Evolutionary conservation across 495 filamentous ascomycete species (phyloP), one percentile per base, ranked within the genome.

Genomic region (Penicillium lagena): DNA sequence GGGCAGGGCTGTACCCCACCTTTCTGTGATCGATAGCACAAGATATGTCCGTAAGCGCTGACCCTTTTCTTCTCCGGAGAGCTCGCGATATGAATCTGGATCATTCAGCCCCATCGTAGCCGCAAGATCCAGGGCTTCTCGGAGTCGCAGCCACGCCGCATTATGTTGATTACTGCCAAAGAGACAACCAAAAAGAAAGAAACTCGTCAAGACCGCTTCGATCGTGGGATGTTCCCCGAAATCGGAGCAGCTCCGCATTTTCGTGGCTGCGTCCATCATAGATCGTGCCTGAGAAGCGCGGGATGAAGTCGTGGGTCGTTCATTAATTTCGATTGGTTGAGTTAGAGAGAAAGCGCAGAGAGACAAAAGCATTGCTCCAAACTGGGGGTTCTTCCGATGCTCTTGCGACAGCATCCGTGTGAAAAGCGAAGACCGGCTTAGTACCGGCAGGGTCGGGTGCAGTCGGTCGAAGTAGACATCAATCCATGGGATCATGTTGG

Each of bases 341-440:
- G 90, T 88, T 63, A 89, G 77, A 57, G 90, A 86, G 62, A 87
- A 93, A 11, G 86, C 87, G 54, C 85, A 91, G 7, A 95, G 62
- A 10, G 89, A 82, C 17, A 82, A 73, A 11, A 94, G 34, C 67
- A 71, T 71, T 55, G 45, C 87, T 67, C 61, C 87, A 81, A 72
- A 71, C 42, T 71, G 93, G 79, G 30, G 78, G 73, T 66, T 91
- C 80, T 51, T 80, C 59, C 49, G 81, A 80, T 80, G 56, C 81
- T 84, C 67, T 77, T 78, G 48, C 41, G 55, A 81, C 63, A 49
- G 69, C 72, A 60, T 82, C 63, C 59, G 82, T 63, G 59, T 85
- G 76, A 49, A 93, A 53, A 55, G 71, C 62, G 51, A 77, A 60
- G 66, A 67, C 31, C 82, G 81, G 48, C 87, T 78, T 11, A 95